Percentiles rank a stretch among this genome's conserved stretches.
Conservation (phyloP, 306 rosid species). For the Sechiopsis laciniata region DNA sequence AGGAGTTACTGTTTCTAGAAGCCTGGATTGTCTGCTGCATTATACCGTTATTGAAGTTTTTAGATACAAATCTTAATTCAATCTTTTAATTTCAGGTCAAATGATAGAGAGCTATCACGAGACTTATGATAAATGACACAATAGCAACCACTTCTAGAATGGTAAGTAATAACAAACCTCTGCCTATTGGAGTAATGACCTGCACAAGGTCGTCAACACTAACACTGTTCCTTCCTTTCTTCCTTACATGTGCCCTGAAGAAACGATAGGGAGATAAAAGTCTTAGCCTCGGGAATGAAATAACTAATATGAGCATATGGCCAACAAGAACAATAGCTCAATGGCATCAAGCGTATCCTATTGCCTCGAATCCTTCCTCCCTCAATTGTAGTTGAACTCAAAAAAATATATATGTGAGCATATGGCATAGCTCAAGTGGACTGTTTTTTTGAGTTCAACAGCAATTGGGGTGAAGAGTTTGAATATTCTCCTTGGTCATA, state of each 20-base stretch:
- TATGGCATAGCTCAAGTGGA: neutral
- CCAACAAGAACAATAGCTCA: too few relatives aligned
- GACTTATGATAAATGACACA: neutral
- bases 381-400: too few relatives aligned
- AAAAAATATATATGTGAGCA: too few relatives aligned
- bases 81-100: neutral
- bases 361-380: too few relatives aligned
- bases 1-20: neutral
- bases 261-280: neutral
- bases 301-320: neutral
- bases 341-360: too few relatives aligned
- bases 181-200: conserved; percentile 81
- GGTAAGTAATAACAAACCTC: conserved; percentile 41
- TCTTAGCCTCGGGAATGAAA: conserved; percentile 1
- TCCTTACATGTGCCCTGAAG: conserved; percentile 62
- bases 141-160: conserved; percentile 8
- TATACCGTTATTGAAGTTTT: neutral
- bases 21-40: neutral
- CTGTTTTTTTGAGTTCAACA: too few relatives aligned
- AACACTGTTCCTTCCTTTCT: conserved; percentile 77
- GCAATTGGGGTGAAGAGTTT: too few relatives aligned
- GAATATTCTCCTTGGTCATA: too few relatives aligned
- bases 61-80: neutral
- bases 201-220: conserved; percentile 79
- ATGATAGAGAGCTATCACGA: neutral